Base-by-base conservation (phyloP, 2,329 filamentous ascomycete species). In the Metarhizium rileyi region DNA sequence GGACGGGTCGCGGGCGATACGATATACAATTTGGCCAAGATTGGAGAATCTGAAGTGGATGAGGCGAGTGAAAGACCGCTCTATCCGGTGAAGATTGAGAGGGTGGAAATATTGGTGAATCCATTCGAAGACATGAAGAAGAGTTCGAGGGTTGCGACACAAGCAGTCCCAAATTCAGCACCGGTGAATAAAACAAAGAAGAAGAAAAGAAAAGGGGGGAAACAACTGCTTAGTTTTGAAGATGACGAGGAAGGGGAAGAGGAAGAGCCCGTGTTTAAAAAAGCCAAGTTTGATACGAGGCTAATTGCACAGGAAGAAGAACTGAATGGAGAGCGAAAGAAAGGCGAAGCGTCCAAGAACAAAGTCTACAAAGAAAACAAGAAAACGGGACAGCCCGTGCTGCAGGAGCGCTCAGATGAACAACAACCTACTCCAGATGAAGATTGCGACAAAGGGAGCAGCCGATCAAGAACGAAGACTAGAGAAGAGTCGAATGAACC, bases 21-120 rank as follows among this genome's bases (percentile, higher is more conserved):
- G 16, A 93, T 98, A 49, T 98, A 94, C 70, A 97, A 96, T 65
- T 67, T 98, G 61, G 83, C 90, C 62, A 94, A 90, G 68, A 95
- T 97, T 75, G 90, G 86, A 20, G 90, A 97, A 63, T 81, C 80
- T 0, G 93, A 97, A 62, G 72, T 94, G 18, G 80, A 84, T 25
- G 84, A 88, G 49, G 84, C 83, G 16, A 83, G 80, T 6, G 91
- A 97, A 55, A 77, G 89, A 53, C 91, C 91, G 2, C 68, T 94
- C 45, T 98, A 95, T 65, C 85, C 91, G 0, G 80, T 89, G 33
- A 90, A 83, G 65, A 83, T 98, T 51, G 82, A 80, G 4, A 72
- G 75, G 20, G 72, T 86, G 26, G 87, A 93, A 65, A 81, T 94
- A 20, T 65, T 93, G 55, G 80, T 90, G 44, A 93, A 93, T 60